Evolutionary conservation across 1,139 yeast species (phyloP).

Genomic region (Ogataea hybrid): DNA sequence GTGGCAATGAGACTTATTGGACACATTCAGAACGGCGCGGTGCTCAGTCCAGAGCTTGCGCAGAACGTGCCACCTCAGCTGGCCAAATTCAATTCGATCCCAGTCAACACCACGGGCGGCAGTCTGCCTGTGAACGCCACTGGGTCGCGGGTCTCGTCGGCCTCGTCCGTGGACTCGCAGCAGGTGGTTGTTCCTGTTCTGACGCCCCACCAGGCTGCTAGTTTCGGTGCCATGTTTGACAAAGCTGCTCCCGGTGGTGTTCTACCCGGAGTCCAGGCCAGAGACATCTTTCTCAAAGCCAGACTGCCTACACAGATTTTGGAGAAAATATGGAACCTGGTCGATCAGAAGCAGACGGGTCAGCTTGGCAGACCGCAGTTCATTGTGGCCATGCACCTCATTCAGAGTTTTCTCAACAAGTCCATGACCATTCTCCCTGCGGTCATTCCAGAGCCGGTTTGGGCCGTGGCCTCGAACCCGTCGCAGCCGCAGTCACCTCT

Average conservation of each 20-base stretch:
- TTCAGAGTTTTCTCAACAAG: constrained; percentile 71
- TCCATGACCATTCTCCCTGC: constrained; percentile 56
- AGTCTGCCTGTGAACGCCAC: constrained; percentile 25
- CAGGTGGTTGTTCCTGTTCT: constrained; percentile 53
- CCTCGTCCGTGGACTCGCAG: constrained; percentile 27
- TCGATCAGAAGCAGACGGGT: constrained; percentile 75
- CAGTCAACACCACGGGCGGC: constrained; percentile 27
- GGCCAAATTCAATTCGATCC: constrained; percentile 47
- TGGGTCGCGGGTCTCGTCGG: constrained; percentile 27
- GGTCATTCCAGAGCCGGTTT: constrained; percentile 60
- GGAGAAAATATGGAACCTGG: constrained; percentile 87
- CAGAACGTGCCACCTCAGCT: constrained; percentile 53
- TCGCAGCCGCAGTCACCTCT: constrained; percentile 9
- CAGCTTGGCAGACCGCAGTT: constrained; percentile 70
- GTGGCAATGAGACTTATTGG: constrained; percentile 89
- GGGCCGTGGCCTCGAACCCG: constrained; percentile 44
- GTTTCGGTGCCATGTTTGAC: constrained; percentile 71
- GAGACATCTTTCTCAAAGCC: constrained; percentile 84
- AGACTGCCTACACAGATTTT: constrained; percentile 71
- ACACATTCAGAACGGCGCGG: constrained; percentile 74
- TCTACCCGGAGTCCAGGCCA: constrained; percentile 74
- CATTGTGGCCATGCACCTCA: constrained; percentile 91
- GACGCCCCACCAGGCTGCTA: constrained; percentile 61
- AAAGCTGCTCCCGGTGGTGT: constrained; percentile 62
- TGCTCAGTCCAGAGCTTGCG: constrained; percentile 40